Percentiles rank a stretch among this genome's conserved stretches.
Conservation (phyloP, 2,329 filamentous ascomycete genomes). For the Cladosporium colombiae region DNA sequence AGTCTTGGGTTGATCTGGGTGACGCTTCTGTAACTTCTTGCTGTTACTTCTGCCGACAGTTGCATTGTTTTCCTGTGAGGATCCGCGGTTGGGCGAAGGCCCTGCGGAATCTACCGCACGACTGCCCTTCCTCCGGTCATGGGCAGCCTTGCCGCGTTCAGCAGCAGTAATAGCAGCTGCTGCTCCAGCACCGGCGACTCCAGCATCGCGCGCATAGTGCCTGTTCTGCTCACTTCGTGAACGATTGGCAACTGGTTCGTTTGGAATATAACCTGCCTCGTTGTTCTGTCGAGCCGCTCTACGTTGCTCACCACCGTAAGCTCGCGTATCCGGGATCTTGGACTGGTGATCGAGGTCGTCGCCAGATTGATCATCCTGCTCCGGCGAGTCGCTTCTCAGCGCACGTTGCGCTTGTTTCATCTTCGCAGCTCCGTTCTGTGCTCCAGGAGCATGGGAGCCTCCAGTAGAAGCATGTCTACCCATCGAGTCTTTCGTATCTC, state of each 20-base stretch:
- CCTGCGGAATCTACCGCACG: constrained; percentile 22
- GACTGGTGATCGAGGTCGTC: constrained; percentile 19
- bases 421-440: constrained; percentile 7
- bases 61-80: constrained; percentile 25
- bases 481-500: constrained; percentile 13
- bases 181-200: constrained; percentile 36
- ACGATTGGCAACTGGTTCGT: constrained; percentile 9
- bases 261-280: neutral
- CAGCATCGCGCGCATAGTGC: constrained; percentile 34
- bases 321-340: constrained; percentile 9
- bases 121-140: constrained; percentile 34
- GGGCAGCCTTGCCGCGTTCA: constrained; percentile 34
- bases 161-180: constrained; percentile 28
- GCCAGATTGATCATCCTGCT: constrained; percentile 7
- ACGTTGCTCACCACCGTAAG: constrained; percentile 16
- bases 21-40: constrained; percentile 34
- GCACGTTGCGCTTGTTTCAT: constrained; percentile 25
- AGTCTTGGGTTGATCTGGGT: neutral
- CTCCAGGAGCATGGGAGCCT: neutral
- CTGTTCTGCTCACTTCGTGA: constrained; percentile 30
- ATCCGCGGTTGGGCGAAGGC: constrained; percentile 26
- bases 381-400: constrained; percentile 20
- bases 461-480: constrained; percentile 19
- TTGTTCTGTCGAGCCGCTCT: constrained; percentile 13
- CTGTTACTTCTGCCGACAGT: constrained; percentile 40